Evolutionary conservation across 2,329 filamentous ascomycete species (phyloP).

Genomic region (Chalara sp.): DNA sequence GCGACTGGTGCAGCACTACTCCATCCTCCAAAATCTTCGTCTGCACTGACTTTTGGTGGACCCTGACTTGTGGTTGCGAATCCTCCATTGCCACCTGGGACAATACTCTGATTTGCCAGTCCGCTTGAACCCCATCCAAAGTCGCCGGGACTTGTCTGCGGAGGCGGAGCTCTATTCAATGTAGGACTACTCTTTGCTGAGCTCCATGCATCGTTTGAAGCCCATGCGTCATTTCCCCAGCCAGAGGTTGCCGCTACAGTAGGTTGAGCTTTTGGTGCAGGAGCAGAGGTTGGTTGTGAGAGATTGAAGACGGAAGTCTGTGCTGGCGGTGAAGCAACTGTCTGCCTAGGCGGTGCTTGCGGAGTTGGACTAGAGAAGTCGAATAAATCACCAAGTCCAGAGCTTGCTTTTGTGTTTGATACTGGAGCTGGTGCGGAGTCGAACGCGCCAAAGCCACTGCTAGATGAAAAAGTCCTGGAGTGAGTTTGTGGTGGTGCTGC

Average conservation of each 20-base stretch:
- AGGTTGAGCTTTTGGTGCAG: slow-evolving; percentile 35
- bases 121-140: slow-evolving; percentile 49
- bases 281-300: slow-evolving; percentile 42
- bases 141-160: slow-evolving; percentile 44
- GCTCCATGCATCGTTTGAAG: slow-evolving; percentile 74
- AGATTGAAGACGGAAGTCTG: slow-evolving; percentile 74
- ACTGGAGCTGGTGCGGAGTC: slow-evolving; percentile 34
- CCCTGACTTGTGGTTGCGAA: slow-evolving; percentile 43
- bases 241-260: slow-evolving; percentile 29
- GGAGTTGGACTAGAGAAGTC: slow-evolving; percentile 57
- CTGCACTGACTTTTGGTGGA: slow-evolving; percentile 66
- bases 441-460: slow-evolving; percentile 58
- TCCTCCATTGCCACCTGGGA: slow-evolving; percentile 56
- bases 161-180: slow-evolving; percentile 32
- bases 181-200: slow-evolving; percentile 43
- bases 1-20: slow-evolving; percentile 61
- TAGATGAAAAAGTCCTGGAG: slow-evolving; percentile 44
- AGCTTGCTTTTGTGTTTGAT: slow-evolving; percentile 27
- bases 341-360: slow-evolving; percentile 34
- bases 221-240: slow-evolving; percentile 61
- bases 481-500: slow-evolving; percentile 32
- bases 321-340: slow-evolving; percentile 28
- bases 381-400: slow-evolving; percentile 72
- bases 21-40: slow-evolving; percentile 97
- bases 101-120: slow-evolving; percentile 52